Percentiles rank a stretch among this genome's conserved stretches.
phyloP scores from a whole-genome alignment of 345 rosid species.

The Corchorus olitorius region DNA sequence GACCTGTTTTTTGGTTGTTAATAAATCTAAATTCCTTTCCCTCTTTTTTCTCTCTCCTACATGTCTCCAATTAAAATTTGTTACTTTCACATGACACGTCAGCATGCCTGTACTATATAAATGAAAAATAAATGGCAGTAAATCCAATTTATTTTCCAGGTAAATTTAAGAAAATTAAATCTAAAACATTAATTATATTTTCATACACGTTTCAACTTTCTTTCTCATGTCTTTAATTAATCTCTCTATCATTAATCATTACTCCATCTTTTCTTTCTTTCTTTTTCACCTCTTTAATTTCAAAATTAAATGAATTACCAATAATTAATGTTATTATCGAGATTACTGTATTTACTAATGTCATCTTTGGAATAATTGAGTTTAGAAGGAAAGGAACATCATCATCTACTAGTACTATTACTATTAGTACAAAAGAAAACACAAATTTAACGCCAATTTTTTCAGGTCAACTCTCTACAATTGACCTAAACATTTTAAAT shows the following conservation, averaged over 20 bases:
- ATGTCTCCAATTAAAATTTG: not conserved
- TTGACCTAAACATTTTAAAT: too few relatives aligned
- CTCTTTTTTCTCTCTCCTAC: slow-evolving; percentile 3
- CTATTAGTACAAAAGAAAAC: too few relatives aligned
- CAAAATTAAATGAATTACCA: not conserved
- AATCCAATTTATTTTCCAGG: not conserved
- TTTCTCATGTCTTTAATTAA: not conserved
- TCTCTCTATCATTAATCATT: not conserved
- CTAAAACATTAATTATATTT: not conserved
- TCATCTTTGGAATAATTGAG: not conserved
- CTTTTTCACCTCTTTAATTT: not conserved
- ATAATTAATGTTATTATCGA: not conserved
- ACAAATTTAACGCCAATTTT: too few relatives aligned
- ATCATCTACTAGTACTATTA: too few relatives aligned
- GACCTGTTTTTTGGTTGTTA: not conserved
- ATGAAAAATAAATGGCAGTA: too few relatives aligned
- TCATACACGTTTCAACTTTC: not conserved
- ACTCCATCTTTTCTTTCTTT: not conserved
- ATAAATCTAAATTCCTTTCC: not conserved
- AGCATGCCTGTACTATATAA: not conserved
- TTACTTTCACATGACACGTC: not conserved
- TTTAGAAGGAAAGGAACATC: not conserved
- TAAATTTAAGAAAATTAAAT: not conserved
- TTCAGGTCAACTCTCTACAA: too few relatives aligned
- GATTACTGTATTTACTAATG: not conserved